Evolutionary conservation across 2,329 filamentous ascomycete species (phyloP), one percentile per base, ranked within the genome.

Genomic region (Septoria linicola): DNA sequence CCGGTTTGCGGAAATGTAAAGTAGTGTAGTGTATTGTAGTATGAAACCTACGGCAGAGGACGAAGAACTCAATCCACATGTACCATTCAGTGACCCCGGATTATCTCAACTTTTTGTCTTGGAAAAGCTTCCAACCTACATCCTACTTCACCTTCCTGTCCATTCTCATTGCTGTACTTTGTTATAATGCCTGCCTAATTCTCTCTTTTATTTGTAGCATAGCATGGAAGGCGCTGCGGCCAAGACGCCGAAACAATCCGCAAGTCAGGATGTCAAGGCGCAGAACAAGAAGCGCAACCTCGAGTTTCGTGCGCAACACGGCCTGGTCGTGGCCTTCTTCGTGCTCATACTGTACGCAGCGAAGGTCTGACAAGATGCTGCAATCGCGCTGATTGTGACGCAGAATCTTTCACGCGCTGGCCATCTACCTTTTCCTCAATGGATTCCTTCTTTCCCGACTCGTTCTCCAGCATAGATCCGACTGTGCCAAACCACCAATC

Each of bases 361-460:
- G 27, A 27, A 21, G 34, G 14, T 3, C 8, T 8, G 8, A 6
- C 17, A 32, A 19, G n/a, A 32, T 17, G 11, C 20, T 16, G 20
- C 19, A 8, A 30, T 49, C 16, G 19, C 23, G 39, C 53, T 60
- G 37, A 61, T 21, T 2, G 25, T 10, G 11, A 35, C 35, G 30
- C 61, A 85, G 82, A 57, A 64, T 80, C 59, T 79, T 96, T 34
- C 93, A 99, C 68, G 76, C 81, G 39, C 75, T 87, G 30, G 92
- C 90, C 53, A 85, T 97, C 63, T 88, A 87, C 67, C 87, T 96
- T 67, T 99, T 99, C 73, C 95, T 89, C 20, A 90, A 87, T 68
- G 93, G 93, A 31, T 99, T 99, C 71, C 82, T 99, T 57, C 81
- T 99, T 59, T 96, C 92, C 49, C 83, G 93, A 52, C 79, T 93